Percentiles rank a stretch among this genome's conserved stretches.
These are phyloP conservation scores for Tricholoma matsutake DNA, from an alignment of 768 basidiomycete species.

Conservation along the genomic window DNA sequence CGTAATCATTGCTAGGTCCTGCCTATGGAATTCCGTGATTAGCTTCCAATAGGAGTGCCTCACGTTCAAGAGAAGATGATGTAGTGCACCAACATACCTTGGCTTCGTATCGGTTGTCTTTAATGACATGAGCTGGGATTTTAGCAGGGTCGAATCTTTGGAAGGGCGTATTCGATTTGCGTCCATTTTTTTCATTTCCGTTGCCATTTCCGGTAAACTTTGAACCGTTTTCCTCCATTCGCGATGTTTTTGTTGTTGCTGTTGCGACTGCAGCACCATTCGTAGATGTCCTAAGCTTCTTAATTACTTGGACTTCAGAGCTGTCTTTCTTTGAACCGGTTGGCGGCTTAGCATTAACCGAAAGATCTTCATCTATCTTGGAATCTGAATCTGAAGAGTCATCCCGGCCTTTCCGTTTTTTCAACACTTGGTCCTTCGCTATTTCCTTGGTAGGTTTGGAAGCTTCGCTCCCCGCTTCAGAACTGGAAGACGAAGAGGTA, in stretches of 20 bases:
- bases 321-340: conserved; percentile 1
- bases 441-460: neutral
- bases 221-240: conserved; percentile 3
- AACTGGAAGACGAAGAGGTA: neutral
- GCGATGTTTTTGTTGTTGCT: conserved; percentile 26
- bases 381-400: conserved; percentile 4
- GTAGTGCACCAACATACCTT: conserved; percentile 48
- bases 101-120: conserved; percentile 78
- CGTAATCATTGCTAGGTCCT: conserved; percentile 77
- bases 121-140: conserved; percentile 34
- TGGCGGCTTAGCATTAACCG: conserved; percentile 3
- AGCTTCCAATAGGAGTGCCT: neutral
- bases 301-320: conserved; percentile 39
- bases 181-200: conserved; percentile 28
- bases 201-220: conserved; percentile 16
- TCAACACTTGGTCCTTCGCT: neutral
- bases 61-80: neutral
- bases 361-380: conserved; percentile 5
- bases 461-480: neutral
- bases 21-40: conserved; percentile 36
- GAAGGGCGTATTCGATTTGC: conserved; percentile 66
- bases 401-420: neutral
- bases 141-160: conserved; percentile 71
- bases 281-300: conserved; percentile 59
- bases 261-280: conserved; percentile 49